Evolutionary conservation across 331 rosid species (phyloP), one percentile per base, ranked within the genome.

Genomic region (Phaseolus coccineus): DNA sequence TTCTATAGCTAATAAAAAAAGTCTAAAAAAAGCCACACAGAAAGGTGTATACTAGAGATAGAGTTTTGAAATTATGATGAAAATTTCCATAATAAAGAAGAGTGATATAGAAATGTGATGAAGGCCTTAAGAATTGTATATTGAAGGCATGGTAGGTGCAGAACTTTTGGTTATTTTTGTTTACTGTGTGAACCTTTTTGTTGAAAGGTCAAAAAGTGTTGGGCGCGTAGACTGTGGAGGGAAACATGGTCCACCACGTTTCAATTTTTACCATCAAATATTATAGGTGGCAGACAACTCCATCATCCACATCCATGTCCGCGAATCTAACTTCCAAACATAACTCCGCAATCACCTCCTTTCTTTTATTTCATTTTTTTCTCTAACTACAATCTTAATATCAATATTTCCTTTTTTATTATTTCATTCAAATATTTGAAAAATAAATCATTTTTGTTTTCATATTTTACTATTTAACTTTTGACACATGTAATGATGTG

Each of bases 221-320:
- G 71, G 70, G 8, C 25, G 6, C 63, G 40, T 67, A 44, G 30
- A 56, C 67, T 19, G 22, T 65, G n/a, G 69, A 39, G 83, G 77
- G 50, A 73, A 56, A 33, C 11, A 50, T 74, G 86, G 81, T 82
- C 81, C 82, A n/a, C 68, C 63, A 59, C 3, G 63, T 64, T 65
- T 69, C 39, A 56, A 63, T 69, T 78, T 73, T 57, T 35, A 39
- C 50, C 28, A 46, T 8, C 31, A 44, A 71, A 82, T 56, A 57
- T 30, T 48, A 73, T 40, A 35, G 47, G 77, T 83, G 83, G 81
- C 83, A 73, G 80, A 83, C 77, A 78, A 73, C 19, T 44, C 76
- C 61, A 59, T 46, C 10, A 24, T 56, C 40, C 40, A 37, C 24
- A 42, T 4, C 72, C 3, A 33, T 16, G 9, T 61, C 1, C 68